Base-by-base conservation (phyloP, 2,329 filamentous ascomycete genomes). In the Eurotiales sp. region DNA sequence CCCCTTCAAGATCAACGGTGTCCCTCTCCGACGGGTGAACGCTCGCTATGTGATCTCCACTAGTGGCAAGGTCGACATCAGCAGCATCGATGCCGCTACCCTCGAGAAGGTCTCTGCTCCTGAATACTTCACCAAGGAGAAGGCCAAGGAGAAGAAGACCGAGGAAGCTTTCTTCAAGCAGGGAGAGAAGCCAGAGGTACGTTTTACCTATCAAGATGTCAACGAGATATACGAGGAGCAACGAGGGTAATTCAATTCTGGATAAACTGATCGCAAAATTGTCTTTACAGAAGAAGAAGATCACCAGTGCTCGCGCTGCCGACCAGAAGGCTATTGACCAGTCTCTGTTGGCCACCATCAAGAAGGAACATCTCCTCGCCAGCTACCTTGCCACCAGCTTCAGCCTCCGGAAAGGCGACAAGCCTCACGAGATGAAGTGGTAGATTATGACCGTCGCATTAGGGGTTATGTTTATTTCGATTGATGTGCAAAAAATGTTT, bases 141-240 rank as follows among this genome's bases (percentile, higher is more conserved):
- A 96, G 86, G 80, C 77, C 66, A 74, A 81, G 69, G 85, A 90
- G 78, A 90, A 96, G 82, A 96, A 96, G 88, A 87, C 88, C 69
- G 92, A 99, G 84, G 92, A 96, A 75, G 89, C 91, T 75, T 99
- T 99, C 86, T 96, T 97, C 87, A 91, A 93, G 85, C 90, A 96
- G 84, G 82, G 91, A 77, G 91, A 96, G 86, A 95, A 95, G 86
- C 82, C 89, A 73, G 83, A 96, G 90, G 90, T 96, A 84, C 63
- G 88, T 67, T 53, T 55, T 12, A 15, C 4, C 7, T 15, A 15
- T 36, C n/a, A 36, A 15, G n/a, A 8, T n/a, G n/a, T n/a, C n/a
- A n/a, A n/a, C n/a, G n/a, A n/a, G n/a, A n/a, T n/a, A n/a, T n/a
- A n/a, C n/a, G n/a, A n/a, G n/a, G n/a, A n/a, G n/a, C n/a, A n/a